Evolutionary conservation across 1,284 basidiomycete species (phyloP).

Genomic region (Rhizoctonia solani): DNA sequence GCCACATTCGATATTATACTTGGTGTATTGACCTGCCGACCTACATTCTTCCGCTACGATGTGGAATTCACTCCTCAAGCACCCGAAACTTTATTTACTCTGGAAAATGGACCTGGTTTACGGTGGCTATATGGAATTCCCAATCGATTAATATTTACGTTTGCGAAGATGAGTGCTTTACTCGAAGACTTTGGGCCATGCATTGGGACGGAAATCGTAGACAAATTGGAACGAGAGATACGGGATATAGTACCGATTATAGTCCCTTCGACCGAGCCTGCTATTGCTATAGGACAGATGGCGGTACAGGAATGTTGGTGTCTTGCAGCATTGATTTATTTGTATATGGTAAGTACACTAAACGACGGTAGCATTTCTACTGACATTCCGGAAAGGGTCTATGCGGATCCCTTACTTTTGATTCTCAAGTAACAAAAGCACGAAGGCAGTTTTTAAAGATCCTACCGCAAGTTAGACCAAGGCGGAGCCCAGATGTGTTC

Average conservation of each 20-base stretch:
- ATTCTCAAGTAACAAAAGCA: not conserved
- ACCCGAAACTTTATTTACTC: not conserved
- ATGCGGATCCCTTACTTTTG: not conserved
- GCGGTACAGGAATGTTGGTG: constrained; percentile 20
- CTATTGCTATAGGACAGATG: constrained; percentile 2
- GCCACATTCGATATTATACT: constrained; percentile 2
- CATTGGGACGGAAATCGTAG: not conserved
- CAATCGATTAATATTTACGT: not conserved
- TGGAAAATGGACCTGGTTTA: not conserved
- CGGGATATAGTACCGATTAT: not conserved
- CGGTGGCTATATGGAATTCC: not conserved
- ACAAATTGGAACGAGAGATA: constrained; percentile 2
- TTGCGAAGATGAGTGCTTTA: constrained; percentile 12
- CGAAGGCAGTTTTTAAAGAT: not conserved
- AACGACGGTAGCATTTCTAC: no score
- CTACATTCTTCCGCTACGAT: constrained; percentile 19
- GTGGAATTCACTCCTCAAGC: not conserved
- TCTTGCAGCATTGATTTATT: not conserved
- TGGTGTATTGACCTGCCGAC: not conserved
- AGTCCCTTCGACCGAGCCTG: constrained; percentile 1
- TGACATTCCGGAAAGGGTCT: no score
- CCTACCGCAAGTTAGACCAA: constrained; percentile 1
- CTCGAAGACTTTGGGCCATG: constrained; percentile 17
- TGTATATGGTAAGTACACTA: constrained; percentile 1
- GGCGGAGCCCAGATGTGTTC: constrained; percentile 8